Evolutionary conservation across 768 basidiomycete species (phyloP).

Genomic region (Macrocybe gigantea): DNA sequence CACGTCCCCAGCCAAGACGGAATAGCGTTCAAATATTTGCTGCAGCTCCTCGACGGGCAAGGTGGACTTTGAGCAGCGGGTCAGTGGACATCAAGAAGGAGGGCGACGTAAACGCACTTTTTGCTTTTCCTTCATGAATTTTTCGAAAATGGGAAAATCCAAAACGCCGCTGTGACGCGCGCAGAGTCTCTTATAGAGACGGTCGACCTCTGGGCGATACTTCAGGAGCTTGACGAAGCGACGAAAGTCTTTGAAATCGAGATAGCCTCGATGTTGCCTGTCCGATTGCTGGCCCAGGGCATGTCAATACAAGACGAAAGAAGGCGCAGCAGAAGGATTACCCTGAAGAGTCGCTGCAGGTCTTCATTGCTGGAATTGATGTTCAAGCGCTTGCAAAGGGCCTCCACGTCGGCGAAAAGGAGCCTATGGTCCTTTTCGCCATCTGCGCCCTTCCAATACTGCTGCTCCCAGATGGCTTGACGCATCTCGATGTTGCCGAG

Average conservation of each 20-base stretch:
- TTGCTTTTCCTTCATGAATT: slow-evolving; percentile 37
- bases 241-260: slow-evolving; percentile 78
- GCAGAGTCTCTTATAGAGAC: slow-evolving; percentile 42
- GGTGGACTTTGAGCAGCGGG: slow-evolving; percentile 20
- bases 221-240: slow-evolving; percentile 79
- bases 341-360: slow-evolving; percentile 52
- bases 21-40: slow-evolving; percentile 31
- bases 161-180: slow-evolving; percentile 23
- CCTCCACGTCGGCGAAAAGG: slow-evolving; percentile 64
- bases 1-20: slow-evolving; percentile 5
- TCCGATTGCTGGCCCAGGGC: slow-evolving; percentile 54
- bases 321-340: slow-evolving; percentile 14
- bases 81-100: background rate
- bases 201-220: slow-evolving; percentile 68
- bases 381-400: slow-evolving; percentile 63
- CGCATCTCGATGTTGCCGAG: slow-evolving; percentile 60
- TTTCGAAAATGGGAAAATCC: slow-evolving; percentile 31
- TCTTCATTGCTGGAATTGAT: slow-evolving; percentile 55
- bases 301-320: background rate
- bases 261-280: slow-evolving; percentile 39
- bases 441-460: slow-evolving; percentile 74
- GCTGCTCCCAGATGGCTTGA: slow-evolving; percentile 71
- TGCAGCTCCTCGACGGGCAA: slow-evolving; percentile 25
- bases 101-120: slow-evolving; percentile 20
- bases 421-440: slow-evolving; percentile 51